Base-by-base conservation (phyloP, 192 early-diverging fungal species). In the Linnemannia schmuckeri region DNA sequence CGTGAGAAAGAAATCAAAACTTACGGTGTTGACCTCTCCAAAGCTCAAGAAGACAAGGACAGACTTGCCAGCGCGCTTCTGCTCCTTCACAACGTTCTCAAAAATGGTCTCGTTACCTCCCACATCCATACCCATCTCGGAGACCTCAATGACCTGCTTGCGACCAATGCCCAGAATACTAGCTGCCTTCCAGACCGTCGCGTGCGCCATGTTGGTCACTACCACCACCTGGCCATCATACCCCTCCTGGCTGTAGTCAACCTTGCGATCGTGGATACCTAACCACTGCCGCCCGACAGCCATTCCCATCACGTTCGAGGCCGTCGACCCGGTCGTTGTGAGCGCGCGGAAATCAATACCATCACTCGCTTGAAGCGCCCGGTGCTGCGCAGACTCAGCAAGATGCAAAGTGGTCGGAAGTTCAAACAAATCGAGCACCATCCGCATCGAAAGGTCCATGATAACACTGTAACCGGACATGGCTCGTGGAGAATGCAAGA, bases 1-100 rank as follows among this genome's bases (percentile, higher is more conserved):
- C 20, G 49, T 52, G 49, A 5, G 12, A 44, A 27, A 61, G 35
- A 46, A 6, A 42, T 17, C 0, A 20, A 78, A 54, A 47, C 73
- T 70, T 81, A 80, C 82, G 17, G 91, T 91, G 80, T 94, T 92
- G 70, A 94, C 93, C 76, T 93, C 92, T 9, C 93, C 92, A 80
- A 85, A 88, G 18, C 76, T 72, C n/a, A 89, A 57, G 41, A 91
- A 89, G n/a, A 93, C 88, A 66, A 93, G 86, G 7, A 82, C 75
- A 52, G 68, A 88, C 76, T 83, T 85, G 17, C 27, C 76, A 47
- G 73, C 66, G 10, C 78, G 69, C 15, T 49, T 38, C 78, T 40
- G 37, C 24, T 72, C 52, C 55, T 89, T 69, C 0, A 79, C 52
- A 27, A 70, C 71, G 1, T 84, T 72, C 66, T 91, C 74, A 69